phyloP scores from a whole-genome alignment of 805 yeast species.

The Nakazawaea holstii region DNA sequence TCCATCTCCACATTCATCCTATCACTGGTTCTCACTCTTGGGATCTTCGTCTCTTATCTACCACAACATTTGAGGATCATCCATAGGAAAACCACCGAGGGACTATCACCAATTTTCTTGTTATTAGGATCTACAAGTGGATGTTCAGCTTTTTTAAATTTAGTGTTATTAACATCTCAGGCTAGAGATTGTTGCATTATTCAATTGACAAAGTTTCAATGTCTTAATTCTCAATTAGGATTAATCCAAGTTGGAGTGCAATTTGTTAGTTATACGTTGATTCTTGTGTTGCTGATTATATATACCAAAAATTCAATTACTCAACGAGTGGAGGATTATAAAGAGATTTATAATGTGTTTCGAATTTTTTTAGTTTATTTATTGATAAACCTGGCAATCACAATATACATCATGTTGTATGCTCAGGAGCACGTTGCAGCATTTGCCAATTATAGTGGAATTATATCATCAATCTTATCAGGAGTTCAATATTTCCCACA shows the following conservation, averaged over 20 bases:
- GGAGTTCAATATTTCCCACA: conserved; percentile 78
- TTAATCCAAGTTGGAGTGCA: conserved; percentile 64
- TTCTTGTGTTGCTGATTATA: conserved; percentile 48
- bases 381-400: conserved; percentile 26
- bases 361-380: conserved; percentile 34
- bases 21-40: conserved; percentile 52
- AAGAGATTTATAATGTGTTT: conserved; percentile 34
- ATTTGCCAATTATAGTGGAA: conserved; percentile 58
- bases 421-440: conserved; percentile 16
- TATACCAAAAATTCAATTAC: conserved; percentile 39
- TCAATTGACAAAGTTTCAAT: conserved; percentile 43
- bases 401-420: conserved; percentile 23
- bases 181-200: conserved; percentile 58
- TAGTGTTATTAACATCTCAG: conserved; percentile 52
- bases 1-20: conserved; percentile 41
- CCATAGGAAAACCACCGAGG: conserved; percentile 61
- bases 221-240: conserved; percentile 61
- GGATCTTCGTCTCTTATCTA: conserved; percentile 63
- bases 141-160: conserved; percentile 61
- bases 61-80: conserved; percentile 70
- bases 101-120: conserved; percentile 68
- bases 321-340: conserved; percentile 40
- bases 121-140: conserved; percentile 68
- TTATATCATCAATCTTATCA: conserved; percentile 59
- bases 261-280: conserved; percentile 51